These are phyloP conservation scores for Diospyros lotus DNA, from an alignment of 148 eudicot genomes.

Conservation along the genomic window DNA sequence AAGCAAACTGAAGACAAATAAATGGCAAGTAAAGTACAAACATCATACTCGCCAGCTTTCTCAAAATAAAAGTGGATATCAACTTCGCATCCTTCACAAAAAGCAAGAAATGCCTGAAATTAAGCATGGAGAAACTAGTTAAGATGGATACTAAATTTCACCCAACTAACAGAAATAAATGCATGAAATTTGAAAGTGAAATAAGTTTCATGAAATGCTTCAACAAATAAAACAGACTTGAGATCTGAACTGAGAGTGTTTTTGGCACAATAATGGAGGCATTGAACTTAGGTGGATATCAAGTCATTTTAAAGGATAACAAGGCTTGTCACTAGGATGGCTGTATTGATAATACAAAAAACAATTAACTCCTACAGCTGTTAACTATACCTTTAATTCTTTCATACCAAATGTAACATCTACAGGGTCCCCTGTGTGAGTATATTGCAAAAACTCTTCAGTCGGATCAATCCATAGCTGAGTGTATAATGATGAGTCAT, in stretches of 20 bases:
- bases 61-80: constrained; percentile 83
- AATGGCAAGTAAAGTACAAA: constrained; percentile 6
- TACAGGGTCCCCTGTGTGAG: constrained; percentile 80
- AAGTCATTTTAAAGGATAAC: neutral
- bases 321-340: neutral
- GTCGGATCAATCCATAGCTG: constrained; percentile 98
- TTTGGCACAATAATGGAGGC: neutral
- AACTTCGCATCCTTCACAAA: constrained; percentile 93
- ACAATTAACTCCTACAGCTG: neutral
- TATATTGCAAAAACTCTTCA: constrained; percentile 90
- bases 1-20: neutral
- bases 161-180: neutral
- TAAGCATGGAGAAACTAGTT: neutral
- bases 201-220: neutral
- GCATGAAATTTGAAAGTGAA: neutral
- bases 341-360: neutral
- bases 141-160: constrained; percentile 4
- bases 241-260: too few relatives aligned
- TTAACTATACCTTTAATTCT: constrained; percentile 66
- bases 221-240: neutral
- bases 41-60: constrained; percentile 97
- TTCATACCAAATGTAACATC: constrained; percentile 92
- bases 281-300: neutral
- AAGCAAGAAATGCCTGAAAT: constrained; percentile 90
- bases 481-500: constrained; percentile 83